Base-by-base conservation (phyloP, 306 rosid species). In the Vigna nakashimae region DNA sequence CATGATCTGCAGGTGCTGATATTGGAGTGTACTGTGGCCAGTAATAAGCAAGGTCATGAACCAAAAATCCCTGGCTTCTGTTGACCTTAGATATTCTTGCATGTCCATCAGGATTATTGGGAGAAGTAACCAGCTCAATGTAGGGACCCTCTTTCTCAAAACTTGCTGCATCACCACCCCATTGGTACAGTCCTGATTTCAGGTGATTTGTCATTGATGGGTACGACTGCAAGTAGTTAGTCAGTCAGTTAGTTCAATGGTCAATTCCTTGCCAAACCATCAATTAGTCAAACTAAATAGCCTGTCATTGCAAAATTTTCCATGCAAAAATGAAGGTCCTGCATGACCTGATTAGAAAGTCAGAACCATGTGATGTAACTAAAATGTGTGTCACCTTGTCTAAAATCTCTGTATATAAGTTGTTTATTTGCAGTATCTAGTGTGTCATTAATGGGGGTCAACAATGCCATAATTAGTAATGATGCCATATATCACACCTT, bases 1-100 rank as follows among this genome's bases (percentile, higher is more conserved):
- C 92, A 56, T 94, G 77, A 71, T 94, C 90, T 0, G 93, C 69
- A 4, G 94, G 89, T 1, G 87, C 84, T 16, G 97, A 62, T 9
- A 94, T 89, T 5, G 98, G 98, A 43, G 98, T 94, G 74, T 94
- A 94, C 4, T 94, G 98, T 0, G 96, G 98, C 98, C 98, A 94
- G 62, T 92, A 94, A 82, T 94, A 94, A 24, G 98, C 98, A 40
- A 94, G 90, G 70, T 94, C 97, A 32, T 92, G 96, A 42, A 94
- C 79, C 88, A 90, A 43, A 46, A 81, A 42, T 3, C 98, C 98
- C 15, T 87, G 88, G 1, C 76, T 87, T 65, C 85, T 66, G 45
- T 94, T 94, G n/a, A 92, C 89, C 65, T 74, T 82, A 6, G 97
- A 79, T 1, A 81, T 77, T 71, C 98, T 84, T 22, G 69, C 80